Evolutionary conservation across 1,284 basidiomycete genomes (phyloP), one percentile per base, ranked within the genome.

Genomic region (Pterula multifida): DNA sequence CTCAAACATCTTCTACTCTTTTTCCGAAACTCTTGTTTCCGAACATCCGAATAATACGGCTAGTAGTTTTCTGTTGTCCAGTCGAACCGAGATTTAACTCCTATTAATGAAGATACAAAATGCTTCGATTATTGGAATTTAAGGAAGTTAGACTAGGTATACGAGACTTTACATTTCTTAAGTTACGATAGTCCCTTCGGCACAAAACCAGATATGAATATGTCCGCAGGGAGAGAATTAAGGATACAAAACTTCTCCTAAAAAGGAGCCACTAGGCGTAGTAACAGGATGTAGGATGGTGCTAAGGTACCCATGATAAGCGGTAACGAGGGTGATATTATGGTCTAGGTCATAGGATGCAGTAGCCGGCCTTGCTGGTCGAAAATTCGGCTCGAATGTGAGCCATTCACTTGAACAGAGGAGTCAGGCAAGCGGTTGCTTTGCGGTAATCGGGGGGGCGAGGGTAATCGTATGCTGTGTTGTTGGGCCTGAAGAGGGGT

Each of bases 381-480:
- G 39, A 17, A 42, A 9, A 42, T n/a, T 22, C 39, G 13, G 39
- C 9, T 42, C n/a, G 13, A 22, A 6, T 42, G 39, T 22, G 39
- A 42, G 13, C 39, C 39, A 19, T 42, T 42, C 39, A 42, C 19
- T 6, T 42, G 39, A 6, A 19, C 21, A 9, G 39, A 19, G 39
- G 39, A 11, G 4, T 42, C 39, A 17, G 4, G 39, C 6, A 42
- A 17, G 39, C 51, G 36, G 49, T 46, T 54, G 21, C 69, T 69
- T 42, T 66, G 61, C 55, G 69, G n/a, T n/a, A n/a, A 57, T 45
- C 68, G 69, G 51, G 69, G 63, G 50, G 72, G 68, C 12, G 75
- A 73, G 28, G 68, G 62, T 15, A 69, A 65, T 25, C 72, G 70
- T 44, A 69, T 56, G 48, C 55, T 25, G 45, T 55, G 54, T 52